Conservation (phyloP, 495 filamentous ascomycete species). For the Hyaloscypha hepaticicola region DNA sequence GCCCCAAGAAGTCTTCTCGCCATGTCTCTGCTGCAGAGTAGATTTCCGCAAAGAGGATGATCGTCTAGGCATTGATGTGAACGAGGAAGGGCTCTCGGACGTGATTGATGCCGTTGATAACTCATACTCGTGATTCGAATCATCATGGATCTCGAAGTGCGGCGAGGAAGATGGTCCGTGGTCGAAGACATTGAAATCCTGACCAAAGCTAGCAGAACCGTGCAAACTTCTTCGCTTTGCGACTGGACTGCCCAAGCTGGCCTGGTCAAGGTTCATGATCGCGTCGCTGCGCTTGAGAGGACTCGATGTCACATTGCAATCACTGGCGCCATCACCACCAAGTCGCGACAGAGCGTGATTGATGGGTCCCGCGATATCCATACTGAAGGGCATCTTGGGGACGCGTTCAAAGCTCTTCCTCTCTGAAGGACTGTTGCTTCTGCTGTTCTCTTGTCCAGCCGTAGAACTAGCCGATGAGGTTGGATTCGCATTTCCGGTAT, state of each 20-base stretch:
- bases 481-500: constrained; percentile 60
- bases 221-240: constrained; percentile 86
- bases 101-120: constrained; percentile 32
- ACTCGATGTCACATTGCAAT: constrained; percentile 53
- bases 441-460: constrained; percentile 57
- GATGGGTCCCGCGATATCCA: constrained; percentile 50
- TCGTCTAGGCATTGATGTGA: constrained; percentile 44
- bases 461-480: constrained; percentile 19
- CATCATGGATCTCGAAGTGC: constrained; percentile 47
- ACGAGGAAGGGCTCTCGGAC: constrained; percentile 21
- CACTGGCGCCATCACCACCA: constrained; percentile 38
- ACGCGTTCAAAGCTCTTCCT: constrained; percentile 45
- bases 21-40: constrained; percentile 79
- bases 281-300: constrained; percentile 91
- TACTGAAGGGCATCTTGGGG: constrained; percentile 42
- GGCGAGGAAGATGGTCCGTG: constrained; percentile 39
- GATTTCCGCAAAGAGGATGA: constrained; percentile 78
- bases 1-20: constrained; percentile 59
- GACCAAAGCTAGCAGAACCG: constrained; percentile 54
- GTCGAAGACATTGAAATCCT: constrained; percentile 68
- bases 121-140: constrained; percentile 36
- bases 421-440: constrained; percentile 40
- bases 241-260: constrained; percentile 75
- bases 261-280: constrained; percentile 80
- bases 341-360: constrained; percentile 47